Base-by-base conservation (phyloP, 2,329 filamentous ascomycete genomes). In the Paraphoma sp. region DNA sequence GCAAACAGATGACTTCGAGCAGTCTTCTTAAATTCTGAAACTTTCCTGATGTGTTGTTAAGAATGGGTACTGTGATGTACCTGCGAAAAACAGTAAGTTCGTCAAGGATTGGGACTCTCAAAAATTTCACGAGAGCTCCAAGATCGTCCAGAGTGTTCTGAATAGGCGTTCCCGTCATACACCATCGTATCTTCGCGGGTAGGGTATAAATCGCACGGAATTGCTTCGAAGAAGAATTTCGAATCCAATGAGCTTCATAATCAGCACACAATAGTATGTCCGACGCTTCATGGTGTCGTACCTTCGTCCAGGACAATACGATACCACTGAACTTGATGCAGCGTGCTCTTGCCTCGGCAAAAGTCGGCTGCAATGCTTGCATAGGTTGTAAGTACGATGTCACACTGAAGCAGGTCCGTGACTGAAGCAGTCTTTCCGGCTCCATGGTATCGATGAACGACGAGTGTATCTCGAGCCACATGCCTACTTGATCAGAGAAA, bases 91-190 rank as follows among this genome's bases (percentile, higher is more conserved):
- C 43, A 12, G 54, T 17, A 17, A 33, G 16, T 7, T 45, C 31
- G 7, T 30, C 54, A 9, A 59, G 48, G 23, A 45, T 45, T 14
- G 59, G 54, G 7, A 62, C 42, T 33, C 53, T 54, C 12, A 64
- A 45, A 33, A 64, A 64, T 9, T 44, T 43, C 12, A 55, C 54
- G 0, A 81, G 62, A 0, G 78, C 65, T 0, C 75, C 78, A 23
- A 73, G 76, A 55, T 81, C 78, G 17, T 80, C 73, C 0, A 82
- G 63, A 0, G 65, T 67, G 48, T 81, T 67, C 46, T 67, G 64
- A 30, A 67, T 65, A 11, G 64, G 64, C 17, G 64, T 67, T 48
- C 62, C 60, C 14, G 64, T 65, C 2, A 64, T 45, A 47, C 58
- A 62, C 63, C 56, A 63, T 8, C 63, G 63, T 28, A 31, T 45